Evolutionary conservation across 345 rosid genomes (phyloP).

Genomic region (Garcia nutans): DNA sequence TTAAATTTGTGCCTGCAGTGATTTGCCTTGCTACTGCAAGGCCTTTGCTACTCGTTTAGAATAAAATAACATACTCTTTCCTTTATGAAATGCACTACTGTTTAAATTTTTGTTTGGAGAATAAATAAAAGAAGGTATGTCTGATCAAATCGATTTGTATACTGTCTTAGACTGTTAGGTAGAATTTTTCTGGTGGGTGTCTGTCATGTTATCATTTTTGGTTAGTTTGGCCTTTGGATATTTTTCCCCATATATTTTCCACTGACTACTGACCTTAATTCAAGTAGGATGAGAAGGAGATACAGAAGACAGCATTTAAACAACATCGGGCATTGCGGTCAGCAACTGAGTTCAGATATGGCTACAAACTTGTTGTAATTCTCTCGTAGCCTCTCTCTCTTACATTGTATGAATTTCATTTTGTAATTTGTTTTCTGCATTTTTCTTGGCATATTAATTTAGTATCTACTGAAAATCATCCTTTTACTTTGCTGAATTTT

Average conservation of each 20-base stretch:
- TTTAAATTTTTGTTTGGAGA: not conserved
- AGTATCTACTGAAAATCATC: not conserved
- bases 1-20: not conserved
- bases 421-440: not conserved
- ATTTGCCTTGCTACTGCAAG: not conserved
- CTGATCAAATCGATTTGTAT: not conserved
- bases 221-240: not conserved
- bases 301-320: constrained; percentile 78
- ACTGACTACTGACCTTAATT: constrained; percentile 17
- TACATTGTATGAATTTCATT: not conserved
- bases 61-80: not conserved
- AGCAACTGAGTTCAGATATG: constrained; percentile 84
- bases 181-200: not conserved
- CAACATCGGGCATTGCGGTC: constrained; percentile 67
- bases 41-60: not conserved
- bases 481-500: not conserved
- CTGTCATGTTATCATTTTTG: not conserved
- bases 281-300: constrained; percentile 85
- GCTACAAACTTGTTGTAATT: constrained; percentile 94
- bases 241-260: constrained; percentile 5
- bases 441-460: not conserved
- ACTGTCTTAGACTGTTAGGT: not conserved
- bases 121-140: not conserved
- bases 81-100: not conserved
- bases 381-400: constrained; percentile 9